phyloP scores from a whole-genome alignment of 108 stramenopile species.

The Nitzschia inconspicua region DNA sequence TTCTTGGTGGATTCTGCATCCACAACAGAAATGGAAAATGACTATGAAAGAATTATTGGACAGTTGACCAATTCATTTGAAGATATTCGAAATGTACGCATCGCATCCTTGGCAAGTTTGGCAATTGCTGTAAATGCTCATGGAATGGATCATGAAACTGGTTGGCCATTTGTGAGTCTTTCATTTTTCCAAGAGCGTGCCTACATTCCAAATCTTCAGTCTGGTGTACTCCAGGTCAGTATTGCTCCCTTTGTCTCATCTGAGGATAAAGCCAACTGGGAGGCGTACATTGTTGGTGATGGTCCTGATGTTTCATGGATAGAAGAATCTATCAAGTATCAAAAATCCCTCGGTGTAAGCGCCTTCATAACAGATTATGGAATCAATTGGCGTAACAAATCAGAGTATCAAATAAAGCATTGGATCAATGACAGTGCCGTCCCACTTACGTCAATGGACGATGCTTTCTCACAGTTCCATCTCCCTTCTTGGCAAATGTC shows the following conservation, averaged over 20 bases:
- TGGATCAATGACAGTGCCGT: no score
- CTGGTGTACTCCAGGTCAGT: no score
- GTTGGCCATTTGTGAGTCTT: no score
- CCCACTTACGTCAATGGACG: no score
- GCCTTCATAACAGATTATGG: no score
- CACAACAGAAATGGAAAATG: not conserved
- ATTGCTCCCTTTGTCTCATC: constrained; percentile 4
- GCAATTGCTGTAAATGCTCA: constrained; percentile 16
- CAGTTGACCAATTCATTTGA: no score
- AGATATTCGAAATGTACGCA: constrained; percentile 1
- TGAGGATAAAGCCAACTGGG: constrained; percentile 5
- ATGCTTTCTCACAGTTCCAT: not conserved
- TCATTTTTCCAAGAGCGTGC: no score
- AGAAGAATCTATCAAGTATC: no score
- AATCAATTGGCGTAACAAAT: no score
- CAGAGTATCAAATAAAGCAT: not conserved
- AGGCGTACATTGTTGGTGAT: constrained; percentile 11
- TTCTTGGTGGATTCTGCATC: not conserved
- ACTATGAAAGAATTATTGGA: not conserved
- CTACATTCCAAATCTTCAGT: not conserved
- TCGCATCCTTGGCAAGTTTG: constrained; percentile 15
- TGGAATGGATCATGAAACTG: constrained; percentile 16
- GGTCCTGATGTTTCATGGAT: no score
- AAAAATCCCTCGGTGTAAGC: no score
- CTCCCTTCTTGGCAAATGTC: no score